Evolutionary conservation across 331 rosid genomes (phyloP).

Genomic region (Phaseolus coccineus): DNA sequence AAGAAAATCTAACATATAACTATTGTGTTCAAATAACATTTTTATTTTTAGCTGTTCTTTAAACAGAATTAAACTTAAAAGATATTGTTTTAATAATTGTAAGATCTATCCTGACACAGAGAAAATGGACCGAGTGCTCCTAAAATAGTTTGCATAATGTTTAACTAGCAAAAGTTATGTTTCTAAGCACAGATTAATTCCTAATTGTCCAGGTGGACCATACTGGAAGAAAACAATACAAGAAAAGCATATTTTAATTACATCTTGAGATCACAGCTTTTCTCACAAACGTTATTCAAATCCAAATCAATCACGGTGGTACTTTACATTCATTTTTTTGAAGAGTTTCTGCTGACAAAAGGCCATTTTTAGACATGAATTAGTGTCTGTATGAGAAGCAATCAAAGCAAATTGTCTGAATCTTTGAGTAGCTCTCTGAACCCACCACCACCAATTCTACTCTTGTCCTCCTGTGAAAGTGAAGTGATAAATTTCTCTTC

Average conservation of each 20-base stretch:
- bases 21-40: too few relatives aligned
- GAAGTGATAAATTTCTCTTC: slow-evolving; percentile 6
- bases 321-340: not conserved
- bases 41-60: too few relatives aligned
- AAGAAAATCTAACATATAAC: too few relatives aligned
- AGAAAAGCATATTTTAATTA: not conserved
- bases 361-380: not conserved
- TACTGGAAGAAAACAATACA: too few relatives aligned
- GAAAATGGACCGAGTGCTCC: too few relatives aligned
- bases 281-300: not conserved
- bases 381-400: not conserved
- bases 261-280: not conserved
- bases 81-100: too few relatives aligned
- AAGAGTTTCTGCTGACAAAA: not conserved
- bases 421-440: not conserved
- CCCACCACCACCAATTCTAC: not conserved
- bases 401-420: not conserved
- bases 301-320: not conserved
- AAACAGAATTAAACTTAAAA: too few relatives aligned
- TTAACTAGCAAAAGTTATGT: too few relatives aligned
- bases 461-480: not conserved
- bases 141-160: too few relatives aligned
- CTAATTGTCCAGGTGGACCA: too few relatives aligned
- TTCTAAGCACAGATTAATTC: too few relatives aligned
- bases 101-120: too few relatives aligned